Conservation (phyloP, 306 rosid genomes). For the Fragaria vesca region DNA sequence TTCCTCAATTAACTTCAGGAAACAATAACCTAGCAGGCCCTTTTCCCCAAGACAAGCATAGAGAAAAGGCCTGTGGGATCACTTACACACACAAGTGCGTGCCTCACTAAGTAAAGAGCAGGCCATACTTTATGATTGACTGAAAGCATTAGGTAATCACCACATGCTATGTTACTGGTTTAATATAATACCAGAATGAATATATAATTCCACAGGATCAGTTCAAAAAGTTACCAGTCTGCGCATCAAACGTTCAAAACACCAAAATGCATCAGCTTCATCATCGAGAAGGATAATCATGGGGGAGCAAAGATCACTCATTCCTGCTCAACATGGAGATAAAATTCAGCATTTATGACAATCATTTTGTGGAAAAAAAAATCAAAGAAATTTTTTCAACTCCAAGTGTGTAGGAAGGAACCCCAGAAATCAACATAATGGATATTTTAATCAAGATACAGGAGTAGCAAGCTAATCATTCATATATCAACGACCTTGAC, state of each 20-base stretch:
- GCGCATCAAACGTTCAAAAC: slow-evolving; percentile 98
- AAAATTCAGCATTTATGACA: slow-evolving; percentile 28
- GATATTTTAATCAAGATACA: not conserved
- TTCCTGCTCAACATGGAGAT: slow-evolving; percentile 61
- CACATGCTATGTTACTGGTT: not conserved
- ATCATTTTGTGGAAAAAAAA: slow-evolving; percentile 20
- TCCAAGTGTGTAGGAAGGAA: not conserved
- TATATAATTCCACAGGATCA: not conserved
- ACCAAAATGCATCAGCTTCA: slow-evolving; percentile 99
- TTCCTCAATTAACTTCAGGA: not conserved
- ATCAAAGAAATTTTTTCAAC: not conserved
- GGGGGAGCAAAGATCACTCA: slow-evolving; percentile 99
- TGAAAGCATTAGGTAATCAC: not conserved
- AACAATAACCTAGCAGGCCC: not conserved
- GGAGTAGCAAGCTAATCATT: slow-evolving; percentile 14
- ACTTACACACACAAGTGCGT: not conserved
- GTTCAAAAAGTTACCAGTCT: slow-evolving; percentile 66
- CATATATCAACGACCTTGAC: slow-evolving; percentile 71
- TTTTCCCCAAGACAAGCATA: not conserved
- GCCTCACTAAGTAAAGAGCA: not conserved
- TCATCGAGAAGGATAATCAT: slow-evolving; percentile 93
- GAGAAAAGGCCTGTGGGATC: not conserved
- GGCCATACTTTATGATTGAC: not conserved
- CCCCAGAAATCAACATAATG: not conserved
- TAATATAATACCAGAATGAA: not conserved